Evolutionary conservation across 495 filamentous ascomycete species (phyloP), one percentile per base, ranked within the genome.

Genomic region (Talaromyces wortmannii): DNA sequence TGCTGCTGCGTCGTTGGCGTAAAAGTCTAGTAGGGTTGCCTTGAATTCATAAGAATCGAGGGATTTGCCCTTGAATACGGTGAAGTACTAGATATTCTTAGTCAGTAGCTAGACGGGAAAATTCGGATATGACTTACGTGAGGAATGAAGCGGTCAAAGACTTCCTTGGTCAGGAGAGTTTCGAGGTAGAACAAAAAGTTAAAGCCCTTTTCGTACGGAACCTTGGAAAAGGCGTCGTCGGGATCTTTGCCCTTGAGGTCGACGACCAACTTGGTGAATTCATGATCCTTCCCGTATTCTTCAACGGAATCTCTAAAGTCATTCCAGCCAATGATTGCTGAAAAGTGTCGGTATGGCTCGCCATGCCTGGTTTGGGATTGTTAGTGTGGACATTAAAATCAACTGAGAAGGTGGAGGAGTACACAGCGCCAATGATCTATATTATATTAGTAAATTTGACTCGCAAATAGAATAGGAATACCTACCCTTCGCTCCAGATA

Each of bases 41-140:
- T 90, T 94, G 79, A 98, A 98, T 54, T 98, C 91, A 57, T 85
- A 91, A 0, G 90, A 95, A 62, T 95, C 90, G 7, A 98, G 77
- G 5, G 90, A 95, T 61, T 88, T 90, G 55, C 79, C 75, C 36
- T 85, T 78, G 77, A 84, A 97, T 11, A 72, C 85, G n/a, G 76
- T 84, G 67, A 97, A 97, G 69, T 97, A 97, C 78, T 83, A 55
- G 8, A 43, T 53, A 50, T 52, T 43, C 15, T 50, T 31, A 30
- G 48, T 45, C 32, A 46, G 67, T 13, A 67, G 57, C 50, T 29
- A 33, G 36, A 32, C 48, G 42, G 44, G 36, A 6, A 18, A n/a
- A 23, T n/a, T 29, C 40, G 48, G 11, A 7, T 30, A 46, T 17
- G 29, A 67, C 75, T 13, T 70, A 81, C 80, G 67, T 96, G 82